phyloP scores from a whole-genome alignment of 2,329 filamentous ascomycete species.

The Hymenoscyphus infarciens region DNA sequence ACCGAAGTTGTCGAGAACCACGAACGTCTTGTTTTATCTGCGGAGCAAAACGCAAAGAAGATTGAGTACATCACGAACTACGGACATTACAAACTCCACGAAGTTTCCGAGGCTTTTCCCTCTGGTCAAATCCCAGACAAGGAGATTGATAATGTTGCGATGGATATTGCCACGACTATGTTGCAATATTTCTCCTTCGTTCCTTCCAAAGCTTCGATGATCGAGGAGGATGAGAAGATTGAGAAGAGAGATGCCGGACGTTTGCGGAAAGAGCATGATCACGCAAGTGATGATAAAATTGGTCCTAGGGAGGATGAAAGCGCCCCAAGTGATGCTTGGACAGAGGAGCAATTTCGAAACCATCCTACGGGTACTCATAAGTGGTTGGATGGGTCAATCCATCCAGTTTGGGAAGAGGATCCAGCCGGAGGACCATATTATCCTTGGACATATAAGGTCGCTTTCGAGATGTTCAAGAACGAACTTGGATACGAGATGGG shows the following conservation, averaged over 20 bases:
- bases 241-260: neutral
- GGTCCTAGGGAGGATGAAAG: too few relatives aligned
- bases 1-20: neutral
- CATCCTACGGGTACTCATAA: too few relatives aligned
- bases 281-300: too few relatives aligned
- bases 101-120: neutral
- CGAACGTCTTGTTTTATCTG: neutral
- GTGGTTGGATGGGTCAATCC: too few relatives aligned
- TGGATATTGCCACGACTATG: neutral
- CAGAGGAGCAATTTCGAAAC: too few relatives aligned
- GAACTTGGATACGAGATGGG: neutral
- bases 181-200: neutral
- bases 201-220: neutral
- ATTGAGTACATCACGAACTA: neutral
- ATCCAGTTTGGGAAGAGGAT: too few relatives aligned
- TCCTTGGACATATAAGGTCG: neutral
- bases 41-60: constrained; percentile 3
- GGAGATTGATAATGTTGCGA: neutral
- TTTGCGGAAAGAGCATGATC: too few relatives aligned
- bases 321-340: too few relatives aligned
- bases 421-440: too few relatives aligned
- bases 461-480: neutral
- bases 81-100: neutral
- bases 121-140: neutral
- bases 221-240: neutral